Evolutionary conservation across 768 basidiomycete genomes (phyloP), one percentile per base, ranked within the genome.

Genomic region (Phlegmacium glaucopus): DNA sequence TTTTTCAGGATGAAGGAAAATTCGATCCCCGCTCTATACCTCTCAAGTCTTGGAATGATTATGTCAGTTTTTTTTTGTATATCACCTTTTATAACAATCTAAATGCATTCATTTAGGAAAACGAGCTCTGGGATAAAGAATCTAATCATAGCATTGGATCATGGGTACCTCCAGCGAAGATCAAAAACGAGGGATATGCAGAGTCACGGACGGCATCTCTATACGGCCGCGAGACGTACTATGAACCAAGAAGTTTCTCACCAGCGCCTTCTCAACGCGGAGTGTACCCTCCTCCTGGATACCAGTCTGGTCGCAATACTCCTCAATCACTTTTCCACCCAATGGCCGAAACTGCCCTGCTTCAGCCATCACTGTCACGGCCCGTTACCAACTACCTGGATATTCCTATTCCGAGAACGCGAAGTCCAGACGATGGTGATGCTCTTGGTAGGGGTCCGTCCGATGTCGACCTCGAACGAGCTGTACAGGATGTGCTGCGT

Each of bases 111-210:
- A 32, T 45, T 39, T 53, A 91, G 88, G 86, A 92, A 76, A 96
- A 94, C 59, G 94, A 95, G 64, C 80, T 96, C 9, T 97, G 94
- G 94, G 94, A 96, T 61, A 93, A 94, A 65, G 94, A 95, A 55
- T 94, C 90, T 1, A 94, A 94, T 59, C 93, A 95, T 66, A 93
- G 90, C 51, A 90, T 94, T 42, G 91, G 91, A 7, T 94, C 90
- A 0, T 95, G 91, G 89, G 84, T 87, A 9, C 91, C 92, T 28
- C 90, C 88, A 1, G 69, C 71, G 34, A 87, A 86, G 60, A 63
- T 77, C 53, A 82, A 78, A 53, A 85, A 81, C 57, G 83, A 86
- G 22, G 88, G 82, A 2, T 90, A 90, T 45, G 75, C 84, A 3
- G 85, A 90, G 60, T 89, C 87, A 4, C 82, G 77, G 12, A 83